A percentile compares a stretch with the other conserved stretches of the same genome.
Conservation (phyloP, 768 basidiomycete species). For the Sporobolomyces phaffii region DNA sequence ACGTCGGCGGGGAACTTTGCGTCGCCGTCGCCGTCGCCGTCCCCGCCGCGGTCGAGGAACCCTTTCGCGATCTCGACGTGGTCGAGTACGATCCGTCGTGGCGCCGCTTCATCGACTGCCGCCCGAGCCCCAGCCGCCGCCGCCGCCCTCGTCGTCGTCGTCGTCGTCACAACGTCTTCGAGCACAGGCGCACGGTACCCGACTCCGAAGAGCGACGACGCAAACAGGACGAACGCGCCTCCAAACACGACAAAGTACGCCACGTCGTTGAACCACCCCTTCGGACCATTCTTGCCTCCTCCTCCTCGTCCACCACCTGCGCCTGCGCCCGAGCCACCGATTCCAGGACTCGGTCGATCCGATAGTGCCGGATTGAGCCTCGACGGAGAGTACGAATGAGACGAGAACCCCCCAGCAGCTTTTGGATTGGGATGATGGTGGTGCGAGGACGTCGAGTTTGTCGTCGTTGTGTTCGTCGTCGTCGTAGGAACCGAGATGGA, state of each 20-base stretch:
- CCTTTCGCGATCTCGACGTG: conserved; percentile 14
- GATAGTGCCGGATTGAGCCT: too few species aligned
- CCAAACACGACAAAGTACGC: conserved; percentile 17
- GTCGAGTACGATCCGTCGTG: neutral
- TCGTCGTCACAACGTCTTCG: too few species aligned
- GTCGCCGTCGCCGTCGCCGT: neutral
- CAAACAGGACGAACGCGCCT: conserved; percentile 5
- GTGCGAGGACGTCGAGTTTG: too few species aligned
- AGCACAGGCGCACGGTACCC: neutral
- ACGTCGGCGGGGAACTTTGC: conserved; percentile 17
- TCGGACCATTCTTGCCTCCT: neutral
- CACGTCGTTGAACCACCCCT: neutral
- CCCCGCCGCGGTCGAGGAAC: neutral
- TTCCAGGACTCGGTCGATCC: too few species aligned
- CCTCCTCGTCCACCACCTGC: neutral
- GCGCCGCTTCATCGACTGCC: too few species aligned
- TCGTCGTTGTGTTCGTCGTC: too few species aligned
- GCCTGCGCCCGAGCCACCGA: too few species aligned
- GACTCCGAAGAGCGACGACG: conserved; percentile 1
- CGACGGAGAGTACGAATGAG: neutral
- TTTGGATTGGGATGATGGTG: too few species aligned
- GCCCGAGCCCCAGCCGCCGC: too few species aligned
- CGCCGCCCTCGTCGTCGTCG: neutral
- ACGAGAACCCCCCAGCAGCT: too few species aligned
- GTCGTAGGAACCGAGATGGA: neutral